phyloP scores from a whole-genome alignment of 768 basidiomycete genomes.

The Lactifluus rugatus region DNA sequence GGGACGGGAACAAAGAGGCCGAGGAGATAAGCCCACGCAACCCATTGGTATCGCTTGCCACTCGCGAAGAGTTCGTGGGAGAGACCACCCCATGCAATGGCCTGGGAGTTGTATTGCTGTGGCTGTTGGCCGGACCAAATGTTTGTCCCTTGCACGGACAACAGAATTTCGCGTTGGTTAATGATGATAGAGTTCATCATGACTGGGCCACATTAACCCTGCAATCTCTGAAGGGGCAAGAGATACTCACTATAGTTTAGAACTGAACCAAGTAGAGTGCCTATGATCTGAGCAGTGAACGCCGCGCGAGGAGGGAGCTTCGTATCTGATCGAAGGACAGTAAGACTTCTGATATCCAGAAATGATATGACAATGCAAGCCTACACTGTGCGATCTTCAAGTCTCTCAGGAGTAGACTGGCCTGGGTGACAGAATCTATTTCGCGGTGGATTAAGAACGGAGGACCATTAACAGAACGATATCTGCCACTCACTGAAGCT shows the following conservation, averaged over 20 bases:
- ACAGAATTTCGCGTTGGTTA: slow-evolving; percentile 39
- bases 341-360: not conserved
- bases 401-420: slow-evolving; percentile 33
- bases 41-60: slow-evolving; percentile 34
- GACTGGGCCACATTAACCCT: slow-evolving; percentile 22
- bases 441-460: not conserved
- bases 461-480: not conserved
- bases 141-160: slow-evolving; percentile 48
- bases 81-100: slow-evolving; percentile 41
- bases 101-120: slow-evolving; percentile 43
- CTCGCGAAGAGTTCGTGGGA: slow-evolving; percentile 16
- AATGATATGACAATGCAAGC: not conserved
- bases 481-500: slow-evolving; percentile 32
- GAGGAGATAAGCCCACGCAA: slow-evolving; percentile 38
- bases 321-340: slow-evolving; percentile 23
- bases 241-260: slow-evolving; percentile 26
- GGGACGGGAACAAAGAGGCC: slow-evolving; percentile 44
- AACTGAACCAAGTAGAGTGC: slow-evolving; percentile 37
- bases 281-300: slow-evolving; percentile 40
- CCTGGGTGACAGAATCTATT: slow-evolving; percentile 34
- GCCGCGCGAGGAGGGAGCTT: slow-evolving; percentile 42
- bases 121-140: slow-evolving; percentile 41
- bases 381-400: slow-evolving; percentile 40
- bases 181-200: slow-evolving; percentile 52
- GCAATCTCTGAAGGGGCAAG: not conserved